phyloP scores from a whole-genome alignment of 441 rosid genomes.

The Syzygium malaccense region DNA sequence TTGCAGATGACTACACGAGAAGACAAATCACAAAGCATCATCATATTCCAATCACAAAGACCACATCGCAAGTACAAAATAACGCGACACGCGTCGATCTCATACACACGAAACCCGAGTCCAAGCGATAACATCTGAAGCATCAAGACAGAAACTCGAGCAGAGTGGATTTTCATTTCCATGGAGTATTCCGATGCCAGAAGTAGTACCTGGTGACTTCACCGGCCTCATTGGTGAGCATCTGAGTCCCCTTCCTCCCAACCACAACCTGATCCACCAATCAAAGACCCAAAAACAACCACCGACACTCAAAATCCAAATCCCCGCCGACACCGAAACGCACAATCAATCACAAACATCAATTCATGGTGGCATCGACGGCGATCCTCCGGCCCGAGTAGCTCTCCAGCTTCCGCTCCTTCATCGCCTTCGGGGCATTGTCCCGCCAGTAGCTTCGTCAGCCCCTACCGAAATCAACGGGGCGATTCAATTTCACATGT shows the following conservation, averaged over 20 bases:
- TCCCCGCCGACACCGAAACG: neutral
- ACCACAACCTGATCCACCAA: slow-evolving; percentile 62
- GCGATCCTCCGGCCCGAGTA: slow-evolving; percentile 85
- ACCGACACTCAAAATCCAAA: neutral
- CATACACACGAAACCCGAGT: neutral
- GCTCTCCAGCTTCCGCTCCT: slow-evolving; percentile 80
- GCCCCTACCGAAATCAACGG: slow-evolving; percentile 40
- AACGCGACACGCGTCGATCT: too few species aligned
- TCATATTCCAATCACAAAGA: neutral
- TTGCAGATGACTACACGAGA: slow-evolving; percentile 64
- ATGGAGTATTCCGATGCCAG: neutral
- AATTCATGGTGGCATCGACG: slow-evolving; percentile 67
- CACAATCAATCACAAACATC: neutral
- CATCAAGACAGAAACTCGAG: neutral
- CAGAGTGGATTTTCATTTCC: neutral
- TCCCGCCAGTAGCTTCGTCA: slow-evolving; percentile 92
- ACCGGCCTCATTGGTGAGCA: slow-evolving; percentile 92
- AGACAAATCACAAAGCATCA: neutral
- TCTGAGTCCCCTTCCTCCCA: slow-evolving; percentile 87
- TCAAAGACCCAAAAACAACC: neutral
- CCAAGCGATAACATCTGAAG: neutral
- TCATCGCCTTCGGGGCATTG: slow-evolving; percentile 80
- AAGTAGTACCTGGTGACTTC: slow-evolving; percentile 73
- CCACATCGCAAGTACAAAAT: neutral
- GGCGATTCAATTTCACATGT: neutral